Percentiles rank a stretch among this genome's conserved stretches.
Conservation (phyloP, 2,329 filamentous ascomycete species). For the Chalaropsis ovoidea region DNA sequence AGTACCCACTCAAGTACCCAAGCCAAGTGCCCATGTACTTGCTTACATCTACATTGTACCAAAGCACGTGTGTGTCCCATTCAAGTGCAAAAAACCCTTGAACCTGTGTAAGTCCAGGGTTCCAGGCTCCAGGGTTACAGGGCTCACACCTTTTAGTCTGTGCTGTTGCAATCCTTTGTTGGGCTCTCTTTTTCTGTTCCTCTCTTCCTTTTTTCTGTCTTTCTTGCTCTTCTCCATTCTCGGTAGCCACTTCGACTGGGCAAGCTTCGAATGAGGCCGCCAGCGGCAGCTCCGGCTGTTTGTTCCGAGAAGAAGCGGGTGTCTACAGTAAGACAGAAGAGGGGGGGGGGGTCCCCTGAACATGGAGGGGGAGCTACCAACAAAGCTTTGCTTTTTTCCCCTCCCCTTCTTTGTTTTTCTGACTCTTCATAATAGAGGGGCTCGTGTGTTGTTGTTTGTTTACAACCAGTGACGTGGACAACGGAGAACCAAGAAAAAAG, state of each 20-base stretch:
- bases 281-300: not conserved
- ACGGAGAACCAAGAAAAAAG: not conserved
- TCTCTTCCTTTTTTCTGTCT: not conserved
- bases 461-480: not conserved
- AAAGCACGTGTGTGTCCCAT: not conserved
- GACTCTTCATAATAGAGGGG: not conserved
- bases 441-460: not conserved
- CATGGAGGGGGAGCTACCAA: no score
- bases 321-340: not conserved
- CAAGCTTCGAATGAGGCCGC: constrained; percentile 5
- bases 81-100: not conserved
- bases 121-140: not conserved
- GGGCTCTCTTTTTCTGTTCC: not conserved
- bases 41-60: not conserved
- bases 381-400: not conserved
- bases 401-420: no score
- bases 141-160: not conserved
- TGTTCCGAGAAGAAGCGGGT: constrained; percentile 1
- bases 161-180: not conserved
- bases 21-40: no score
- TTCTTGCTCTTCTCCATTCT: not conserved
- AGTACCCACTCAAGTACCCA: not conserved
- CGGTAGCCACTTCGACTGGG: not conserved
- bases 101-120: no score
- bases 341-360: not conserved